A percentile compares a stretch with the other conserved stretches of the same genome.
Evolutionary conservation across 78 protist genomes (phyloP).

Genomic region (Dictyostelium discoideum): DNA sequence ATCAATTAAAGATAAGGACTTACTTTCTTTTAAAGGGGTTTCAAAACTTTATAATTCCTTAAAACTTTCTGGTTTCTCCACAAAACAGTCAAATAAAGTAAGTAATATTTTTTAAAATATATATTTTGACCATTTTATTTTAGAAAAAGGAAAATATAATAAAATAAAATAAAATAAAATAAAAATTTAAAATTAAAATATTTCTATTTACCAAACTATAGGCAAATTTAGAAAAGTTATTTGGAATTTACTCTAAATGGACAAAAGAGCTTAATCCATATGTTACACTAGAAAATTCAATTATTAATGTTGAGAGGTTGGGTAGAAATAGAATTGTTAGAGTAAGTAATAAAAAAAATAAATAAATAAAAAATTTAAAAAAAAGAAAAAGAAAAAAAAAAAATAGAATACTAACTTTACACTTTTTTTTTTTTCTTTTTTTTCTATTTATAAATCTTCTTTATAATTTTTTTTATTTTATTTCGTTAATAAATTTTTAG

Average conservation of each 20-base stretch:
- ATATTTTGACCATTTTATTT: background rate
- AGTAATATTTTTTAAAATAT: background rate
- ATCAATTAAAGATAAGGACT: conserved; percentile 6
- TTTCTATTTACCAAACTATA: background rate
- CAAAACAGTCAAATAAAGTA: conserved; percentile 17
- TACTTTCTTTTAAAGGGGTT: background rate
- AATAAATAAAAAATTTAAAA: too few species aligned
- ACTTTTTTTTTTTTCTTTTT: too few species aligned
- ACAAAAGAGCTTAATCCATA: background rate
- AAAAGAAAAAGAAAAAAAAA: too few species aligned
- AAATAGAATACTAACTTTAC: background rate
- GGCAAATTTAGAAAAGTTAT: conserved; percentile 1
- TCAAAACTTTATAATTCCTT: background rate
- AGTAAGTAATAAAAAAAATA: background rate
- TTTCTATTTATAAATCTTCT: background rate
- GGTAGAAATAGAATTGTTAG: conserved; percentile 5
- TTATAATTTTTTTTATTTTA: background rate
- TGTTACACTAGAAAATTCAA: conserved; percentile 10
- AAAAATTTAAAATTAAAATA: background rate
- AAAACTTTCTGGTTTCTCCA: background rate
- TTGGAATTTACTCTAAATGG: conserved; percentile 18
- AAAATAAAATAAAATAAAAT: background rate
- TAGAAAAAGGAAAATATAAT: background rate
- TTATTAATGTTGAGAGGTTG: conserved; percentile 1
- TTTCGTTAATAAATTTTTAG: background rate